Evolutionary conservation across 1,284 basidiomycete species (phyloP), one percentile per base, ranked within the genome.

Genomic region (Cutaneotrichosporon spelunceum): DNA sequence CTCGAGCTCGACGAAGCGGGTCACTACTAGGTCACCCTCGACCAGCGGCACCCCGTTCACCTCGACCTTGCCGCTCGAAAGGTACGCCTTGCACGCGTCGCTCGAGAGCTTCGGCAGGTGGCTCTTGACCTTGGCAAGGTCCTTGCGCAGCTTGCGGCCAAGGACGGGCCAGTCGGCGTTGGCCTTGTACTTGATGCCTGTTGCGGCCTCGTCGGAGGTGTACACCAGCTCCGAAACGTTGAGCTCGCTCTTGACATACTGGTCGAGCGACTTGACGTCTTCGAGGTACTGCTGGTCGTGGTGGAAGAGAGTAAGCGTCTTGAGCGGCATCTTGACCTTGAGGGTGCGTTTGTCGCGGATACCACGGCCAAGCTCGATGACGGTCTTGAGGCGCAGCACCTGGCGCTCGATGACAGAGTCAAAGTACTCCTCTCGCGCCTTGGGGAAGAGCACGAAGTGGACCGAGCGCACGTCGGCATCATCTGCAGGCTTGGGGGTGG

Each of bases 131-230:
- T 90, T 90, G 39, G 82, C 88, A 47, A 99, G 83, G 77, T 98
- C 93, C 78, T 93, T 97, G 68, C 94, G 88, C 56, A 99, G 84
- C 81, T 98, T 98, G 71, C 87, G 87, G 33, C 96, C 96, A 56
- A 99, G 84, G 8, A 91, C 88, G n/a, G 87, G 84, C 92, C 93
- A 99, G 81, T 99, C 96, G 16, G 96, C 96, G 27, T 88, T 87
- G 5, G 90, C 93, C 67, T 87, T 87, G 83, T 97, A 99, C 70
- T 87, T 87, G 70, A 98, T 90, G 36, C 94, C 93, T 45, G 92
- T 91, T 53, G 84, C 80, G 21, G 82, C 80, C 79, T 99, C 96
- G 77, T 97, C 91, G 4, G 88, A 89, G 53, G 88, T 93, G 82
- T 97, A 91, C 65, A 89, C 79, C 67, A 99, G 82, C 68, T 92